Evolutionary conservation across 2,329 filamentous ascomycete species (phyloP).

Genomic region (Xylariaceae sp.): DNA sequence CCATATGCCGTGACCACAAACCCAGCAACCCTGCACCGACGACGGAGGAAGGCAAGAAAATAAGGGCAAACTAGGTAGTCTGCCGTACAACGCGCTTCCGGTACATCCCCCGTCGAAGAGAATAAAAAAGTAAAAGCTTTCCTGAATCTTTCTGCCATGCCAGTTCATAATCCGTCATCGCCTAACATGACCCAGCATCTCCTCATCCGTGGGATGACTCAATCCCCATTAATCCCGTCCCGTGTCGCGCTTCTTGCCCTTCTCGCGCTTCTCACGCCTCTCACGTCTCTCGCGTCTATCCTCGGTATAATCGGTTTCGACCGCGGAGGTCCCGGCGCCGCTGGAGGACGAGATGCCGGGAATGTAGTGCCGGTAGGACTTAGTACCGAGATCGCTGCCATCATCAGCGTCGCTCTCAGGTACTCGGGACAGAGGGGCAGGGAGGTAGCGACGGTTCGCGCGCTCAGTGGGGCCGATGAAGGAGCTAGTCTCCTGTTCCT

Average conservation of each 20-base stretch:
- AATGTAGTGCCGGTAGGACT: conserved; percentile 54
- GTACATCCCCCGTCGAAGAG: neutral
- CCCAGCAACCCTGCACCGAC: neutral
- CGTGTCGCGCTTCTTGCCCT: neutral
- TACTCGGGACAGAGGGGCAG: conserved; percentile 35
- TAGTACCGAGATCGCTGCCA: conserved; percentile 51
- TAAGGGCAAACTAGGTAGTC: neutral
- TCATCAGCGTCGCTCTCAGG: conserved; percentile 38
- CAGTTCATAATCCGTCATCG: neutral
- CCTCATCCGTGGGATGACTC: neutral
- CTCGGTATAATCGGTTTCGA: conserved; percentile 39
- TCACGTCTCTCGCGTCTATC: conserved; percentile 44
- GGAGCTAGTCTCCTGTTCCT: conserved; percentile 27
- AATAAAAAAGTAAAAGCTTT: neutral
- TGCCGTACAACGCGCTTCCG: neutral
- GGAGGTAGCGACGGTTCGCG: conserved; percentile 27
- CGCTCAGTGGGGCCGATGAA: conserved; percentile 22
- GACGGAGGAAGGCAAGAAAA: neutral
- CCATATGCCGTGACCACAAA: neutral
- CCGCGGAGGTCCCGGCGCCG: conserved; percentile 25
- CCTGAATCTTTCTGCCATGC: neutral
- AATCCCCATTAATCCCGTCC: neutral
- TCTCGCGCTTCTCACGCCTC: conserved; percentile 33
- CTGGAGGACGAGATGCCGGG: conserved; percentile 44
- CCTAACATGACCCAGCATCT: neutral